phyloP scores from a whole-genome alignment of 2,329 filamentous ascomycete genomes.

The Calycina marina region DNA sequence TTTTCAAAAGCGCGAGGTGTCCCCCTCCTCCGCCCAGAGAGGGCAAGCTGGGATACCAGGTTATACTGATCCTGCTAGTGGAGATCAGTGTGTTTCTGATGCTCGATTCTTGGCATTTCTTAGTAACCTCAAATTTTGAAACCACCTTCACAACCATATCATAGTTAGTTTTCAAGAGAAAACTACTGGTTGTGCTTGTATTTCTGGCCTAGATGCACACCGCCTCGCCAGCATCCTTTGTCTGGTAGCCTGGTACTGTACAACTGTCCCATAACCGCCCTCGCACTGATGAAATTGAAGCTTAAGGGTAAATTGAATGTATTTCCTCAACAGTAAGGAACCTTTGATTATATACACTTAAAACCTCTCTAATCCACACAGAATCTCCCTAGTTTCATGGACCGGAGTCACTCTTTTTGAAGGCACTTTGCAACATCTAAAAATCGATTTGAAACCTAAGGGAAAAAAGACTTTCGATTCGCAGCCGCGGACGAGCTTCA shows the following conservation, averaged over 20 bases:
- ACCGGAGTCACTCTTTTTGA: not conserved
- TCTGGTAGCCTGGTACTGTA: not conserved
- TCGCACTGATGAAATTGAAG: too few species aligned
- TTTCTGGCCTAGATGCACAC: not conserved
- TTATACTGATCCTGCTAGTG: not conserved
- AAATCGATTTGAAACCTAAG: not conserved
- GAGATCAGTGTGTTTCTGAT: not conserved
- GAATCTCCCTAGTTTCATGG: too few species aligned
- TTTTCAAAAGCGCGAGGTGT: slow-evolving; percentile 7
- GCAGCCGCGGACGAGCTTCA: not conserved
- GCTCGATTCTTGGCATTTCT: not conserved
- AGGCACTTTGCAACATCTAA: not conserved
- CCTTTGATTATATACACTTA: too few species aligned
- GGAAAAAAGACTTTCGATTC: not conserved
- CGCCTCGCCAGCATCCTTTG: not conserved
- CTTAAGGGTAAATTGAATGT: too few species aligned
- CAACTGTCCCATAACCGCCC: too few species aligned
- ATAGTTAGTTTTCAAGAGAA: not conserved
- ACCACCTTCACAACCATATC: not conserved
- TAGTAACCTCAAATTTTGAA: not conserved
- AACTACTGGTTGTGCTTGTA: not conserved
- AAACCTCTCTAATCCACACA: too few species aligned
- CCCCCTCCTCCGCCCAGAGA: too few species aligned
- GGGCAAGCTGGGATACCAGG: slow-evolving; percentile 1
- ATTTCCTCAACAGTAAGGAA: too few species aligned